Conservation (phyloP, 805 yeast genomes). For the Wickerhamiella musiphila region DNA sequence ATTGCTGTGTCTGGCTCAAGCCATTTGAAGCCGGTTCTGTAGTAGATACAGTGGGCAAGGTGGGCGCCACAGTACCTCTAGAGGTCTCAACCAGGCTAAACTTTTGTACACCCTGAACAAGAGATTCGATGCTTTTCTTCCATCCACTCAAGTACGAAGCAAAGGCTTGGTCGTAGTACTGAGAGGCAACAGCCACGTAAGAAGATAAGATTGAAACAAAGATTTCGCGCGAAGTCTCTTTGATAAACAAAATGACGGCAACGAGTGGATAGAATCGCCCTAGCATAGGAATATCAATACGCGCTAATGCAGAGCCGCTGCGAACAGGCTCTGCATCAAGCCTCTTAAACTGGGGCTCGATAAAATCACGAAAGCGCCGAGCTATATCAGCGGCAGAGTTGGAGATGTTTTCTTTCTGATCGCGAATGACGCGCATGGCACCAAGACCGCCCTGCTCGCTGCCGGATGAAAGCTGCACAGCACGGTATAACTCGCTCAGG, state of each 20-base stretch:
- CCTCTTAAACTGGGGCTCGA: conserved; percentile 27
- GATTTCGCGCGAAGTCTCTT: conserved; percentile 33
- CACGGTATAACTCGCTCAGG: conserved; percentile 39
- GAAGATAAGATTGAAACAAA: conserved; percentile 27
- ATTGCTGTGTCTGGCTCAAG: not conserved
- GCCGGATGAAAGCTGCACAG: conserved; percentile 37
- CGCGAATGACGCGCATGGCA: conserved; percentile 50
- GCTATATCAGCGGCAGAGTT: conserved; percentile 35
- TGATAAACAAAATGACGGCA: conserved; percentile 39
- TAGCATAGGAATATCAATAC: conserved; percentile 14
- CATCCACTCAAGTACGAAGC: conserved; percentile 18
- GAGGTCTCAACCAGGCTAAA: not conserved
- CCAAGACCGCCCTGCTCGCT: conserved; percentile 24
- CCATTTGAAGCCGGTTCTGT: conserved; percentile 1
- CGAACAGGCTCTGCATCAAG: conserved; percentile 12
- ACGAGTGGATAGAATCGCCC: conserved; percentile 23
- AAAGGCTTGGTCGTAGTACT: conserved; percentile 23
- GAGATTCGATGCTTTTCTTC: conserved; percentile 10
- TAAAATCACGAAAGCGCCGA: conserved; percentile 27
- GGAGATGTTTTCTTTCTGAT: conserved; percentile 45
- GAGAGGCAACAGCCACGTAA: conserved; percentile 25
- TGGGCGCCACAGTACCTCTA: not conserved
- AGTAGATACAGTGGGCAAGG: not conserved
- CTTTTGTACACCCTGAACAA: conserved; percentile 1
- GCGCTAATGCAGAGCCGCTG: conserved; percentile 7